Percentiles rank a stretch among this genome's conserved stretches.
phyloP scores from a whole-genome alignment of 371 early-diverging fungal genomes.

The Mortierella sp. region DNA sequence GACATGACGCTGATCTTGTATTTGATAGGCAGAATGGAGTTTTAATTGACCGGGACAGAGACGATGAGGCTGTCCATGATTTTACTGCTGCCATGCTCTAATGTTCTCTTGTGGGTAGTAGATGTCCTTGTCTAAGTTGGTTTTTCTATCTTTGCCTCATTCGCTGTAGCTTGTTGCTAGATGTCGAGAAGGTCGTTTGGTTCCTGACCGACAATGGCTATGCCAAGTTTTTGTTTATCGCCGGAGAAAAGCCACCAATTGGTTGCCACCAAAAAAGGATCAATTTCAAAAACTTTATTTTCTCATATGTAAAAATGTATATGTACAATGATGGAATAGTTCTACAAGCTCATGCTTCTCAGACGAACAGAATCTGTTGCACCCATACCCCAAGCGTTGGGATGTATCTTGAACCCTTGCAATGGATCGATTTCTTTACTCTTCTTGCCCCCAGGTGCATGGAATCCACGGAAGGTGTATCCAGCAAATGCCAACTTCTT shows the following conservation, averaged over 20 bases:
- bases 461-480: slow-evolving; percentile 68
- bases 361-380: slow-evolving; percentile 53
- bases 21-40: neutral
- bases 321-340: neutral
- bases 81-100: slow-evolving; percentile 4
- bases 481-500: slow-evolving; percentile 74
- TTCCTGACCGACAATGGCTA: neutral
- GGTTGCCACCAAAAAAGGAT: slow-evolving; percentile 20
- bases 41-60: slow-evolving; percentile 6
- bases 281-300: neutral
- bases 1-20: neutral
- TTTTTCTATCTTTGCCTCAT: neutral
- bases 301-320: no score
- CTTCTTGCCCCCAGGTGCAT: slow-evolving; percentile 54
- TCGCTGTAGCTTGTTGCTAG: neutral
- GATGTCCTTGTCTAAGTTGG: slow-evolving; percentile 1
- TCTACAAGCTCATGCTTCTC: slow-evolving; percentile 54
- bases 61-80: slow-evolving; percentile 4
- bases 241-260: slow-evolving; percentile 2
- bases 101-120: neutral
- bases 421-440: slow-evolving; percentile 29
- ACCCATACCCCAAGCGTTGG: slow-evolving; percentile 50
- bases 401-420: slow-evolving; percentile 42
- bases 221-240: slow-evolving; percentile 5
- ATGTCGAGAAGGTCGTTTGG: neutral